These are phyloP conservation scores for Sclerotinia nivalis DNA, from an alignment of 2,329 filamentous ascomycete species.

Conservation along the genomic window DNA sequence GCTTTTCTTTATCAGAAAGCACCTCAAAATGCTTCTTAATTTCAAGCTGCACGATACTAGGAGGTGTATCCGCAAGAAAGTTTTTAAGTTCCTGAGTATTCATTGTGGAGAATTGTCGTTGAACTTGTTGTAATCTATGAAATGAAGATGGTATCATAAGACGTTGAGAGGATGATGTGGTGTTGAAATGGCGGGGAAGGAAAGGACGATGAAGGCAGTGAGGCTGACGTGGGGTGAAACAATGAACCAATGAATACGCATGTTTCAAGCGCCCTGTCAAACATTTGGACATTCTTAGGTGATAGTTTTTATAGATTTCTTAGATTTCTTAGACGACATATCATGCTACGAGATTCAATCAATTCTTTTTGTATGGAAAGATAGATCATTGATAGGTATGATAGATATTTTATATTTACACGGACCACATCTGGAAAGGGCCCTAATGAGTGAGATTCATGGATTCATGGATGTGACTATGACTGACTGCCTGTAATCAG, in stretches of 20 bases:
- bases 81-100: conserved; percentile 64
- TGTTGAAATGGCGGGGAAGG: conserved; percentile 13
- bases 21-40: conserved; percentile 92
- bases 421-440: conserved; percentile 8
- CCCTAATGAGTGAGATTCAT: conserved; percentile 2
- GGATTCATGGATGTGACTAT: background rate
- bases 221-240: conserved; percentile 22
- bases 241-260: conserved; percentile 17
- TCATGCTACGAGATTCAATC: background rate
- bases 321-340: background rate
- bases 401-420: conserved; percentile 4
- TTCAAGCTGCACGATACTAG: conserved; percentile 81
- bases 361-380: background rate
- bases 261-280: conserved; percentile 11
- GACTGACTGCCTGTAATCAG: no score
- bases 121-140: conserved; percentile 31
- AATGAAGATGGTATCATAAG: conserved; percentile 27
- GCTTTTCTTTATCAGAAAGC: conserved; percentile 73
- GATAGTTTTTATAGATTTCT: background rate
- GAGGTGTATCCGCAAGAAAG: conserved; percentile 89
- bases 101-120: conserved; percentile 46
- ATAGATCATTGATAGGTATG: background rate
- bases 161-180: conserved; percentile 11
- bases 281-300: conserved; percentile 13
- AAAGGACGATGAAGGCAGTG: conserved; percentile 6